These are phyloP conservation scores for Trebouxia sp. DNA, from an alignment of 139 green algal genomes.

Conservation along the genomic window DNA sequence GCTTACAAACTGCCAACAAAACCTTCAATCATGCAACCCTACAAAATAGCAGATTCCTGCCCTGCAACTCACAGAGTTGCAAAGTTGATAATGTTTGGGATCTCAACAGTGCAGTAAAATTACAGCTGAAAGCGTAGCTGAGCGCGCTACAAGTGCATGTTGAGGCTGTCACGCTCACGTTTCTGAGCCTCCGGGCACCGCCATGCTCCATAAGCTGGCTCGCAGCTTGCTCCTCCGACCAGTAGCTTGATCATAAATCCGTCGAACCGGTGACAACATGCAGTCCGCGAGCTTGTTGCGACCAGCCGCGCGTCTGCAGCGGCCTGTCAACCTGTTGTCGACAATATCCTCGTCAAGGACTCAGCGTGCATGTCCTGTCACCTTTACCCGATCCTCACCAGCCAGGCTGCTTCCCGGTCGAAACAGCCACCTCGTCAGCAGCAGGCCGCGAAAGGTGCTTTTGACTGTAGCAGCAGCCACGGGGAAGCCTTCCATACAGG, in stretches of 20 bases:
- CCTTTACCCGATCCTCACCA: not conserved
- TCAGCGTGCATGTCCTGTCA: no score
- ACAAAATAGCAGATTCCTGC: not conserved
- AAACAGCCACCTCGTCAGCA: not conserved
- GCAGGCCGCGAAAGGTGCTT: not conserved
- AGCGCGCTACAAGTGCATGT: not conserved
- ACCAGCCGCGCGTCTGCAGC: not conserved
- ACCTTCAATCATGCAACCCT: not conserved
- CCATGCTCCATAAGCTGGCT: no score
- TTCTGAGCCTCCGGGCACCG: no score
- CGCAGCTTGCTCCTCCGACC: not conserved
- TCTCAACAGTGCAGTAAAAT: not conserved
- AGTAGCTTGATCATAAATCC: no score
- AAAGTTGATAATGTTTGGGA: constrained; percentile 18
- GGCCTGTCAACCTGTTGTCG: not conserved
- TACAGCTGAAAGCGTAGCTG: not conserved
- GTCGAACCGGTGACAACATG: no score
- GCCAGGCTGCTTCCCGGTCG: not conserved
- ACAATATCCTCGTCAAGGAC: no score
- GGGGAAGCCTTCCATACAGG: not conserved
- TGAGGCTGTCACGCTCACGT: not conserved
- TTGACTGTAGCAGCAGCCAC: not conserved
- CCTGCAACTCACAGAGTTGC: not conserved
- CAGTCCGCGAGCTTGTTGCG: not conserved
- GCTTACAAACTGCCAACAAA: not conserved